Percentiles rank a stretch among this genome's conserved stretches.
phyloP scores from a whole-genome alignment of 441 rosid genomes.

The Euphorbia schlechtendalii region DNA sequence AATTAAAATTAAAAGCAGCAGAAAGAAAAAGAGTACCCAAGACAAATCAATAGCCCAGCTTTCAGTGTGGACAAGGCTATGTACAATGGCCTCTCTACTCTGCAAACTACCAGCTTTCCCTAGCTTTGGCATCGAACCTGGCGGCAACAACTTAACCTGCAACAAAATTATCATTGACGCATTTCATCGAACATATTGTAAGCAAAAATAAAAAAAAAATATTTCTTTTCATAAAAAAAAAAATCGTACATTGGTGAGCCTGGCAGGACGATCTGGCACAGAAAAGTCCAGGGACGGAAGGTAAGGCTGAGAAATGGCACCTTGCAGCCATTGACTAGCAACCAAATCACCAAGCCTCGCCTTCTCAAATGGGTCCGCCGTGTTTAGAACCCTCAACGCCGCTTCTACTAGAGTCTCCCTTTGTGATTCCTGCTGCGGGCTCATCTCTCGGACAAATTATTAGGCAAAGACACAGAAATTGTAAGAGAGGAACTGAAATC shows the following conservation, averaged over 20 bases:
- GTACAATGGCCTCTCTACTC: conserved; percentile 88
- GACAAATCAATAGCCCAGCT: conserved; percentile 95
- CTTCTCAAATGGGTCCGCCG: conserved; percentile 74
- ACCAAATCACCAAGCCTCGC: conserved; percentile 63
- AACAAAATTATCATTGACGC: conserved; percentile 14
- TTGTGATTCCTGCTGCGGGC: neutral
- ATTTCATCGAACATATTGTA: conserved; percentile 20
- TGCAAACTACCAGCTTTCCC: conserved; percentile 92
- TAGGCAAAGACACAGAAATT: too few relatives aligned
- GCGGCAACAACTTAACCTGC: conserved; percentile 79
- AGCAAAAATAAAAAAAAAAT: too few relatives aligned
- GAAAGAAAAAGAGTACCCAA: conserved; percentile 43
- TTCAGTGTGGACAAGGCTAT: conserved; percentile 79
- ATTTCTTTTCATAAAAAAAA: neutral
- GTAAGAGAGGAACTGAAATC: too few relatives aligned
- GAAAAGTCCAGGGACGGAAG: conserved; percentile 41
- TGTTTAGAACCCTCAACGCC: conserved; percentile 62
- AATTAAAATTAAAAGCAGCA: neutral
- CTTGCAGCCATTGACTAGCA: conserved; percentile 69
- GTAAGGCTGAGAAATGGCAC: conserved; percentile 49
- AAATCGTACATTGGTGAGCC: conserved; percentile 48
- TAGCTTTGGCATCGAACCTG: conserved; percentile 86
- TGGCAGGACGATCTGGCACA: conserved; percentile 74
- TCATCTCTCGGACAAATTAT: neutral
- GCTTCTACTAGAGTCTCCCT: conserved; percentile 54